phyloP scores from a whole-genome alignment of 2,329 filamentous ascomycete species.

The Verticillium nubilum region DNA sequence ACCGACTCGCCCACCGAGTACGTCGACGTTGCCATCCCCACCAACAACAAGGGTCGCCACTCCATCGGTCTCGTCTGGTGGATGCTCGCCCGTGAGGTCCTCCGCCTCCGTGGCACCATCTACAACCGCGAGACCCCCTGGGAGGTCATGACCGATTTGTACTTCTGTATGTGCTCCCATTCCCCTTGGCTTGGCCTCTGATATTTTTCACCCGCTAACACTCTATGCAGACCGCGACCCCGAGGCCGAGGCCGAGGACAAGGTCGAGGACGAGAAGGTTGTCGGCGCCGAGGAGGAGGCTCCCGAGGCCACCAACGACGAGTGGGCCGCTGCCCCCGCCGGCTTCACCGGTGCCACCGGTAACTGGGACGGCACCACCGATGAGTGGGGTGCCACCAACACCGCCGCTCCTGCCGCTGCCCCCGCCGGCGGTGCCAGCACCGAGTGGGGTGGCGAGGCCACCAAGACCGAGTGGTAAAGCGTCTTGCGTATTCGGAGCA shows the following conservation, averaged over 20 bases:
- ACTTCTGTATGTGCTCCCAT: slow-evolving; percentile 70
- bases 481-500: neutral
- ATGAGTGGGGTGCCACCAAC: slow-evolving; percentile 53
- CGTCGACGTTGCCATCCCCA: slow-evolving; percentile 99
- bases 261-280: slow-evolving; percentile 76
- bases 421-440: slow-evolving; percentile 60
- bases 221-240: slow-evolving; percentile 75
- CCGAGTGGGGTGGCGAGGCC: slow-evolving; percentile 63
- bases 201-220: neutral
- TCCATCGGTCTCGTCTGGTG: slow-evolving; percentile 98
- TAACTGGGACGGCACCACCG: slow-evolving; percentile 53
- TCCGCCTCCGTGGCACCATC: slow-evolving; percentile 96
- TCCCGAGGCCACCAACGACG: slow-evolving; percentile 59
- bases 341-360: slow-evolving; percentile 59
- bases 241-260: slow-evolving; percentile 99
- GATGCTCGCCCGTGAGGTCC: slow-evolving; percentile 99
- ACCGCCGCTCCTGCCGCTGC: slow-evolving; percentile 44
- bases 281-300: slow-evolving; percentile 76
- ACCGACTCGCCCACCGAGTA: slow-evolving; percentile 99
- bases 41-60: slow-evolving; percentile 99
- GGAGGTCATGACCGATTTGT: slow-evolving; percentile 99
- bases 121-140: slow-evolving; percentile 93
- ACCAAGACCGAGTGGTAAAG: slow-evolving; percentile 46
- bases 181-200: neutral
- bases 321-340: slow-evolving; percentile 75